phyloP scores from a whole-genome alignment of 176 grass and related monocot species.

The Triticum turgidum region DNA sequence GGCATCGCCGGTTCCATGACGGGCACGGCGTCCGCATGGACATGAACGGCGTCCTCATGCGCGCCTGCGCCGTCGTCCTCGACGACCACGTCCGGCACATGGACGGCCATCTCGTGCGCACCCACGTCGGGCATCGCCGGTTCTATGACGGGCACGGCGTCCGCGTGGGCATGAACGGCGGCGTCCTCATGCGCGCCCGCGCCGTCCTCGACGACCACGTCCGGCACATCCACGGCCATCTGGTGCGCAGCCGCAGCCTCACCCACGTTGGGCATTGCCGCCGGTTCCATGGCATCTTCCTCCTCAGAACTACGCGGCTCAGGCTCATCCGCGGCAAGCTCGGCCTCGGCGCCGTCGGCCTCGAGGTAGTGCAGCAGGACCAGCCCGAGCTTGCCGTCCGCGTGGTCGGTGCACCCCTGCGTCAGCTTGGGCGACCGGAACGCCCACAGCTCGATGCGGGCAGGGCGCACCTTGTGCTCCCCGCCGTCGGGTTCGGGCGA shows the following conservation, averaged over 20 bases:
- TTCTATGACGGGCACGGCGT: not conserved
- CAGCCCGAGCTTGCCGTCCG: not conserved
- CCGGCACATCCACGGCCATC: not conserved
- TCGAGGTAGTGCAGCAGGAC: constrained; percentile 6
- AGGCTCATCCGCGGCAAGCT: not conserved
- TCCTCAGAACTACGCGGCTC: not conserved
- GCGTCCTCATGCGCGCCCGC: too few relatives aligned
- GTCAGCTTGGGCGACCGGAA: not conserved
- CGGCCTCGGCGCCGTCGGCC: not conserved
- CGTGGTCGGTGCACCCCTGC: not conserved
- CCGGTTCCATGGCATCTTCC: not conserved
- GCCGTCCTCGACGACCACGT: too few relatives aligned
- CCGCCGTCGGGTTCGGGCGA: not conserved
- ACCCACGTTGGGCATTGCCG: not conserved
- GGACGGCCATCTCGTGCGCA: not conserved
- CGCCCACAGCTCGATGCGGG: not conserved
- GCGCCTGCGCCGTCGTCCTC: too few relatives aligned
- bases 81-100: not conserved
- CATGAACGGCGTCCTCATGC: too few relatives aligned
- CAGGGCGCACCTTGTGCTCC: not conserved
- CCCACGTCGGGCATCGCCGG: too few relatives aligned
- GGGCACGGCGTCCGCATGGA: too few relatives aligned
- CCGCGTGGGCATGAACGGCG: too few relatives aligned
- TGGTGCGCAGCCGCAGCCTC: not conserved
- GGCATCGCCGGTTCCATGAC: not conserved